These are phyloP conservation scores for Ambrosia trifida DNA, from an alignment of 129 eudicot species.

Conservation along the genomic window DNA sequence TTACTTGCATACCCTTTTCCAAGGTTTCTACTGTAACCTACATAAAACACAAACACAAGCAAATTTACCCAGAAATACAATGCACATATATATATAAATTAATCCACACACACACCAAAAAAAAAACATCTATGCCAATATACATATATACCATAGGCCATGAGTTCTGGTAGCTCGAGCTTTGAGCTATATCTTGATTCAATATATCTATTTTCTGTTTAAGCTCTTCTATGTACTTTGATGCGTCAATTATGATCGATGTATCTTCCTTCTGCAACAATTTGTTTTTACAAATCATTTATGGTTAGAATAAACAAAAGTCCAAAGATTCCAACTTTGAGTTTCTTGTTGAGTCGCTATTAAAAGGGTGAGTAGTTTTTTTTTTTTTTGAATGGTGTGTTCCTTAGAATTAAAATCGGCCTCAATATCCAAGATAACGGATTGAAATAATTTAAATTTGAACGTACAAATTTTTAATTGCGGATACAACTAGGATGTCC, in stretches of 20 bases:
- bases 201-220: constrained; percentile 70
- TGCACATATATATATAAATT: neutral
- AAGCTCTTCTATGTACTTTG: constrained; percentile 77
- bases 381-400: neutral
- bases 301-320: neutral
- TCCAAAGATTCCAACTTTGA: neutral
- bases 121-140: neutral
- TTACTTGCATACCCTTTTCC: constrained; percentile 83
- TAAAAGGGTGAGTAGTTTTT: neutral
- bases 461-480: no score
- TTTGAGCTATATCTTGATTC: constrained; percentile 60
- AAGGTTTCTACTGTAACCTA: constrained; percentile 83
- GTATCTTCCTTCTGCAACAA: constrained; percentile 58
- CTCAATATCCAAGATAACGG: neutral
- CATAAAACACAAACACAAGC: constrained; percentile 14
- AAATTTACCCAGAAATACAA: neutral
- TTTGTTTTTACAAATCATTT: neutral
- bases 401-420: no score
- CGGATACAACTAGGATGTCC: no score
- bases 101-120: neutral
- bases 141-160: constrained; percentile 54
- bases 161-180: constrained; percentile 43
- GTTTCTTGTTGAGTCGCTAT: neutral
- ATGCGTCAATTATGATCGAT: constrained; percentile 76
- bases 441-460: neutral